Conservation (phyloP, 1,284 basidiomycete species). For the Leccinum pallidistipes region DNA sequence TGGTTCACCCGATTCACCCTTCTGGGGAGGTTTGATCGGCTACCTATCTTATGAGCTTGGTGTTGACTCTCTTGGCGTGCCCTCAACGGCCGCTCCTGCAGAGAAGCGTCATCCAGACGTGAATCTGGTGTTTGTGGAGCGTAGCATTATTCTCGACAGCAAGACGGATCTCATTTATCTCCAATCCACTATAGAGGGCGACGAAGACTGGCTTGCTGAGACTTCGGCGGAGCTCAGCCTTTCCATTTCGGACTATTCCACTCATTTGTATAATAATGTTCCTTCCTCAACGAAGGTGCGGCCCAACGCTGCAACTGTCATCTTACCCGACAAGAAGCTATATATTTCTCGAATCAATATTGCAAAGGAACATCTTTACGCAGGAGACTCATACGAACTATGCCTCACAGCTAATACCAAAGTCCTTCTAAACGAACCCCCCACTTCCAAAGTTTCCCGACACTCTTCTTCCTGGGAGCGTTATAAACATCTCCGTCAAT, state of each 20-base stretch:
- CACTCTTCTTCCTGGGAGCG: constrained; percentile 66
- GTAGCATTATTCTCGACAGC: constrained; percentile 69
- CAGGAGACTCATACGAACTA: constrained; percentile 95
- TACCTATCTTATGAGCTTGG: constrained; percentile 76
- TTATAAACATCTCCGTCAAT: constrained; percentile 68
- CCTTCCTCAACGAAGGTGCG: constrained; percentile 27
- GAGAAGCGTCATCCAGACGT: constrained; percentile 58
- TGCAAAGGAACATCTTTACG: constrained; percentile 76
- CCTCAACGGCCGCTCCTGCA: constrained; percentile 28
- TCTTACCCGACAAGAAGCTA: constrained; percentile 51
- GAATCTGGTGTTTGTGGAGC: constrained; percentile 71
- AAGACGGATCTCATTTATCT: constrained; percentile 50
- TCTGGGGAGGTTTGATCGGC: constrained; percentile 79
- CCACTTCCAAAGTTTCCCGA: constrained; percentile 29
- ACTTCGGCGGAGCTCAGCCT: constrained; percentile 31
- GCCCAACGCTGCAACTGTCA: constrained; percentile 38
- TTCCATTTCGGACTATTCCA: constrained; percentile 30
- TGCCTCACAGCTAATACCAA: constrained; percentile 85
- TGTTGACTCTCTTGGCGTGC: constrained; percentile 50
- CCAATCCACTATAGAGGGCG: constrained; percentile 62
- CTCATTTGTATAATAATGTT: constrained; percentile 17
- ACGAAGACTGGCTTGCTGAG: constrained; percentile 56
- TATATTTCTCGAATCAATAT: constrained; percentile 76
- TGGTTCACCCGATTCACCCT: constrained; percentile 57
- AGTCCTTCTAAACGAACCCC: constrained; percentile 40